Conservation (phyloP, 192 early-diverging fungal genomes). For the Rhizophagus clarus region DNA sequence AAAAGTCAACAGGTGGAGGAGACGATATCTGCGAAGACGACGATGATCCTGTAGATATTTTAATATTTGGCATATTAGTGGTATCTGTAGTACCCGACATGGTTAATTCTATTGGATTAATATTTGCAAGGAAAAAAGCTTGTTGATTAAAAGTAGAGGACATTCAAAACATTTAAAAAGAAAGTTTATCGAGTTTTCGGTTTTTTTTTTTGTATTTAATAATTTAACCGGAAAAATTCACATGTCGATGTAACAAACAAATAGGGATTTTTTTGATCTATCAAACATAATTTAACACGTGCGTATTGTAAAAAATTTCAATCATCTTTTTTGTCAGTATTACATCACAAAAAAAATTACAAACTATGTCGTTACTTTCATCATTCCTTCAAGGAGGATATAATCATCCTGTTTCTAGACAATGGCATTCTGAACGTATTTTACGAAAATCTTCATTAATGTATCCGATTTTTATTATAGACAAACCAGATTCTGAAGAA, state of each 20-base stretch:
- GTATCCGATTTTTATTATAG: constrained; percentile 94
- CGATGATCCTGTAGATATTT: neutral
- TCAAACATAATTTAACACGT: too few relatives aligned
- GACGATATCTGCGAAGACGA: neutral
- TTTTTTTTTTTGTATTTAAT: neutral
- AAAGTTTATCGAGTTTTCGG: too few relatives aligned
- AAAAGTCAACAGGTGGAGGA: constrained; percentile 38
- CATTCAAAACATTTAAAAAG: neutral
- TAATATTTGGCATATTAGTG: neutral
- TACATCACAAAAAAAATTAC: neutral
- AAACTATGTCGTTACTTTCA: constrained; percentile 44
- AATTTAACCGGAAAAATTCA: neutral
- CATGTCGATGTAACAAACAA: too few relatives aligned
- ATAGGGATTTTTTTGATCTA: too few relatives aligned
- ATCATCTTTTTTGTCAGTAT: neutral
- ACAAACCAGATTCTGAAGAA: constrained; percentile 73
- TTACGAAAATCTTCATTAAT: constrained; percentile 78
- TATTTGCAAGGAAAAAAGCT: constrained; percentile 5
- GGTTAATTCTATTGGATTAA: neutral
- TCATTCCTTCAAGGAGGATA: constrained; percentile 88
- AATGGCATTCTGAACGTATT: constrained; percentile 77
- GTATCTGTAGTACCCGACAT: neutral
- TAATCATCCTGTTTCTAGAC: constrained; percentile 77
- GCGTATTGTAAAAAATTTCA: too few relatives aligned
- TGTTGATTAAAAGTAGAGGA: neutral